Evolutionary conservation across 805 yeast genomes (phyloP).

Genomic region (Lipomyces sp.): DNA sequence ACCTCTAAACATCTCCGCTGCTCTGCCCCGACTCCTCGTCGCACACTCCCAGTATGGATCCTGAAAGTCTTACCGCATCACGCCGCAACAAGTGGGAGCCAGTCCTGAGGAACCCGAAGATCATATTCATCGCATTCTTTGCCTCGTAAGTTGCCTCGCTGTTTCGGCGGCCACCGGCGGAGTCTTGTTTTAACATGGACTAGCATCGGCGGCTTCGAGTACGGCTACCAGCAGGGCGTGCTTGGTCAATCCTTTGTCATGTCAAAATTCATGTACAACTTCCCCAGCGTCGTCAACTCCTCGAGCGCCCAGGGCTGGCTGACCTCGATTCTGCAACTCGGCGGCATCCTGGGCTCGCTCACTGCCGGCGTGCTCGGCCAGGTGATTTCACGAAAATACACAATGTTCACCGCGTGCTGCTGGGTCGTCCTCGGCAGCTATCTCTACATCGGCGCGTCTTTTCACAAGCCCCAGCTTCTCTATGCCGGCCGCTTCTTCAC

Average conservation of each 20-base stretch:
- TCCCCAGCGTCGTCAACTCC: slow-evolving; percentile 15
- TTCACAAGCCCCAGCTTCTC: slow-evolving; percentile 10
- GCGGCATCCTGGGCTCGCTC: slow-evolving; percentile 28
- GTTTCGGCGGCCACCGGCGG: no score
- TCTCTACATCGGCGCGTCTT: not conserved
- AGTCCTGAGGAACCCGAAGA: slow-evolving; percentile 21
- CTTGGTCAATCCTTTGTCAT: slow-evolving; percentile 31
- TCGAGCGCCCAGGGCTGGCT: slow-evolving; percentile 25
- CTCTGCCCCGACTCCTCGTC: no score
- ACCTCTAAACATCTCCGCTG: no score
- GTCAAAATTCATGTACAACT: slow-evolving; percentile 23
- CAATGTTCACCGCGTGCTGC: slow-evolving; percentile 36
- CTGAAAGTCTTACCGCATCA: no score
- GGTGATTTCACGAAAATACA: slow-evolving; percentile 19
- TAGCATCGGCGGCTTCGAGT: slow-evolving; percentile 31
- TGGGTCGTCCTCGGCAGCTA: slow-evolving; percentile 41
- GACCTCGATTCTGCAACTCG: slow-evolving; percentile 25
- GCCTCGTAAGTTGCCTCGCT: no score
- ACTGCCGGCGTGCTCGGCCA: slow-evolving; percentile 23
- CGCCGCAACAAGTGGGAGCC: no score
- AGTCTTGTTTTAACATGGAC: no score
- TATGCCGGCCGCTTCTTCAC: slow-evolving; percentile 51
- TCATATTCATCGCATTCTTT: slow-evolving; percentile 38
- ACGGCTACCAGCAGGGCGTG: slow-evolving; percentile 35
- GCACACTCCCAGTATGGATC: no score